Percentiles rank a stretch among this genome's conserved stretches.
Conservation (phyloP, 306 rosid genomes). For the Luffa acutangula region DNA sequence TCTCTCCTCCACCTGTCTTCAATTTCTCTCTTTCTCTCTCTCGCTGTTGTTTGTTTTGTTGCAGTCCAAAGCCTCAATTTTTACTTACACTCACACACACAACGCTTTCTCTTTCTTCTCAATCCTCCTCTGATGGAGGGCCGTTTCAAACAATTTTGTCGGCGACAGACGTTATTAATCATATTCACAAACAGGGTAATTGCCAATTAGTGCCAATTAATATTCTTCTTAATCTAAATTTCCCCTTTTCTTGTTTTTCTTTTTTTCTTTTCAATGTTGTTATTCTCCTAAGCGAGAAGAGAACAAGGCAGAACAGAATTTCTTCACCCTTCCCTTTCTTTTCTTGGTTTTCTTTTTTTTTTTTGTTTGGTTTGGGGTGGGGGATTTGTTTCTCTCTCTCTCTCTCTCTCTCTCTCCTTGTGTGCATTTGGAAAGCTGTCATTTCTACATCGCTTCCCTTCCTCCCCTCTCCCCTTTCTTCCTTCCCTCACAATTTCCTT, state of each 20-base stretch:
- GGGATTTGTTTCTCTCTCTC: not conserved
- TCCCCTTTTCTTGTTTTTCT: not conserved
- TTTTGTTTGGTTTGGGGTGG: not conserved
- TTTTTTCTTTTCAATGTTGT: not conserved
- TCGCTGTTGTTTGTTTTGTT: slow-evolving; percentile 1
- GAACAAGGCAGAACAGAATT: not conserved
- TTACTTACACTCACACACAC: not conserved
- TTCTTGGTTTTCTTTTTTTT: too few relatives aligned
- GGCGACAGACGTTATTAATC: slow-evolving; percentile 81
- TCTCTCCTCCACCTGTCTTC: not conserved
- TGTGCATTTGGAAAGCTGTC: slow-evolving; percentile 37
- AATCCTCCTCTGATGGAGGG: slow-evolving; percentile 27
- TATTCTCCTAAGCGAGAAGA: not conserved
- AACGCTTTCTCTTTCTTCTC: not conserved
- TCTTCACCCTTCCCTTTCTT: not conserved
- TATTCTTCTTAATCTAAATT: slow-evolving; percentile 2
- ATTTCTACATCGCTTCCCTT: slow-evolving; percentile 18
- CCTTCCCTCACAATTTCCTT: slow-evolving; percentile 17
- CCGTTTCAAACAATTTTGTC: slow-evolving; percentile 74
- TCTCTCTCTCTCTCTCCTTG: not conserved
- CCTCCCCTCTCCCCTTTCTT: not conserved
- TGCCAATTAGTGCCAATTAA: slow-evolving; percentile 37
- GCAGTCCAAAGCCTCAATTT: not conserved
- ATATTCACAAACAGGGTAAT: slow-evolving; percentile 26
- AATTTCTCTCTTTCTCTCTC: not conserved